Conservation (phyloP, 75 land plant species). For the Pinus taeda region DNA sequence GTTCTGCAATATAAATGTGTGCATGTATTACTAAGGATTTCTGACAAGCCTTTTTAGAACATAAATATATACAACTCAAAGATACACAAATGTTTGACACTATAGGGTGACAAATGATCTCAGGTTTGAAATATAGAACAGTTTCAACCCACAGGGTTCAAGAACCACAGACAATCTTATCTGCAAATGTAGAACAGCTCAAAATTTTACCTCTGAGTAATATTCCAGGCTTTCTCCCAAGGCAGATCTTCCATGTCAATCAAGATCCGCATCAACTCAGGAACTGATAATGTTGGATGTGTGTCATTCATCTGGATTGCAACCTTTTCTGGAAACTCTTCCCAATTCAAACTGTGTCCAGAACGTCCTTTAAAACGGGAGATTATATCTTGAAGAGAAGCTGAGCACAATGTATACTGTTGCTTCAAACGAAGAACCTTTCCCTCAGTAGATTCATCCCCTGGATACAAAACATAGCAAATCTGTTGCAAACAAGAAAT, state of each 20-base stretch:
- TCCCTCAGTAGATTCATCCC: slow-evolving; percentile 89
- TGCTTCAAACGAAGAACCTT: slow-evolving; percentile 92
- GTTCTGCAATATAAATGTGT: slow-evolving; percentile 46
- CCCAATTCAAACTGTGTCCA: slow-evolving; percentile 63
- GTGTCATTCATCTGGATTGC: slow-evolving; percentile 99
- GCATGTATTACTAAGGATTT: background rate
- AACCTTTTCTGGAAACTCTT: slow-evolving; percentile 82
- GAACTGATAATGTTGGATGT: slow-evolving; percentile 94
- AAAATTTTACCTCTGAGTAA: slow-evolving; percentile 71
- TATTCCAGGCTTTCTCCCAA: slow-evolving; percentile 93
- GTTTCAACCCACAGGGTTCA: too few species aligned
- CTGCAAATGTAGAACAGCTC: background rate
- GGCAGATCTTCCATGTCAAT: slow-evolving; percentile 76
- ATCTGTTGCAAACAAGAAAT: slow-evolving; percentile 47
- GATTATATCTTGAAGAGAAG: slow-evolving; percentile 96
- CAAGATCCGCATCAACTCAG: slow-evolving; percentile 85
- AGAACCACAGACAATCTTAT: background rate
- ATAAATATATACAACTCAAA: background rate
- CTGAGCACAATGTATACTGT: slow-evolving; percentile 95
- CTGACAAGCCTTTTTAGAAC: background rate
- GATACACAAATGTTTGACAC: background rate
- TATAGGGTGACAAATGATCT: background rate
- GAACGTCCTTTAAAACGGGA: slow-evolving; percentile 85
- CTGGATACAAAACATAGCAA: slow-evolving; percentile 90
- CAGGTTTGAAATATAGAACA: too few species aligned